Evolutionary conservation across 495 filamentous ascomycete species (phyloP).

Genomic region (Aspergillus hancockii): DNA sequence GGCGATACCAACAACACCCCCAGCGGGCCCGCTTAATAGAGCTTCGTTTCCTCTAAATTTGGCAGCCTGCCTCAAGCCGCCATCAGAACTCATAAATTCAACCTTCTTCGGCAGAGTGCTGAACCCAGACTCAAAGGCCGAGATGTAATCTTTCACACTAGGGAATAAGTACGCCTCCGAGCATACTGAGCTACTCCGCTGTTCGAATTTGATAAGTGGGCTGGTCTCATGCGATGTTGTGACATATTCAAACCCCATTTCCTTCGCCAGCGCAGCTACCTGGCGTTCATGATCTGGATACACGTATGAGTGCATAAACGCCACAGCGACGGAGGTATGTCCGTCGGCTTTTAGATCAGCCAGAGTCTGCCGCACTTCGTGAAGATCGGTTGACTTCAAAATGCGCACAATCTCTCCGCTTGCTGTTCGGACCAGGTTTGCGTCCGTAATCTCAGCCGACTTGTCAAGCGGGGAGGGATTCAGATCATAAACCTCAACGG

Average conservation of each 20-base stretch:
- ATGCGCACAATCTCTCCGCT: slow-evolving; percentile 68
- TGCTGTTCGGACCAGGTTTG: slow-evolving; percentile 38
- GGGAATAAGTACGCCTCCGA: slow-evolving; percentile 25
- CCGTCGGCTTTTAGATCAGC: slow-evolving; percentile 55
- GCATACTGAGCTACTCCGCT: not conserved
- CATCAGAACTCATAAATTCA: slow-evolving; percentile 59
- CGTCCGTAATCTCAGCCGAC: not conserved
- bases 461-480: slow-evolving; percentile 13
- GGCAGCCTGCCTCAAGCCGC: slow-evolving; percentile 54
- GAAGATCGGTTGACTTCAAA: slow-evolving; percentile 54
- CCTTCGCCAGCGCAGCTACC: slow-evolving; percentile 64
- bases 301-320: slow-evolving; percentile 80
- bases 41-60: slow-evolving; percentile 59
- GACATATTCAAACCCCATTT: slow-evolving; percentile 69
- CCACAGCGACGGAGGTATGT: slow-evolving; percentile 76
- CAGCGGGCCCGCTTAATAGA: slow-evolving; percentile 61
- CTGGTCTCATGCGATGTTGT: slow-evolving; percentile 55
- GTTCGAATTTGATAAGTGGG: not conserved
- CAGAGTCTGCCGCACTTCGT: slow-evolving; percentile 53
- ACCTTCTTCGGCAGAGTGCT: slow-evolving; percentile 5
- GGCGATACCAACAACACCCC: slow-evolving; percentile 87
- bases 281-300: slow-evolving; percentile 74
- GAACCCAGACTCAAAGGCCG: no score
- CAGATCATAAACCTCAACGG: slow-evolving; percentile 8
- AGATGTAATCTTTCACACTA: no score